Base-by-base conservation (phyloP, 768 basidiomycete genomes). In the Tricholomella constricta region DNA sequence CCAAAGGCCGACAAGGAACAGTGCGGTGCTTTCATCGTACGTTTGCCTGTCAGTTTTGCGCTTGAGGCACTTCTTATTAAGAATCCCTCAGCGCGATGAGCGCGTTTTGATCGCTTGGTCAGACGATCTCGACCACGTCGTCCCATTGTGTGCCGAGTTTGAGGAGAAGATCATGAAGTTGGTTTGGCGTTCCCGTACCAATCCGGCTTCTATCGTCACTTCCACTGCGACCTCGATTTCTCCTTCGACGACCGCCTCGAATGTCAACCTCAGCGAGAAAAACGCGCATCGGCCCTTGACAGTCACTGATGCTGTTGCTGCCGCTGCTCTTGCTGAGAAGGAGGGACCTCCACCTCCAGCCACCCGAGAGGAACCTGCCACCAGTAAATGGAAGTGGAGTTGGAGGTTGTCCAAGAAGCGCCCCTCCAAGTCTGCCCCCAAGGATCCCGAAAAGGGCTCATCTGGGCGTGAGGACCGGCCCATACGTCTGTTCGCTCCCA, bases 1-100 rank as follows among this genome's bases (percentile, higher is more conserved):
- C 82, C 86, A 6, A 78, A 80, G 35, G 91, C 91, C 6, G 89
- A 94, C 65, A 94, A 94, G 73, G 92, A 94, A 65, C 92, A 94
- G 62, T 92, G 88, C 45, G 93, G 86, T 17, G 93, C 93, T 11
- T 95, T 95, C 66, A 79, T 93, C 48, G 89, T 88, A 66, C 63
- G 81, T 77, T 41, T 43, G 51, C 46, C 29, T 32, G 19, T 38
- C 20, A 9, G 12, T 46, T 49, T 29, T n/a, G 7, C 19, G 40
- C 14, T 37, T 23, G 11, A 45, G 37, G 32, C 34, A 54, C 48
- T 59, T 55, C 55, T 53, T 55, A 52, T 26, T 5, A 35, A 50
- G 34, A 29, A 35, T 15, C 36, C 43, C 41, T 19, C 61, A 91
- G 90, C 85, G 92, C 23, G 86, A 92, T 66, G 91, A 94, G 62